These are phyloP conservation scores for Hibiscus trionum DNA, from an alignment of 345 rosid species.

Conservation along the genomic window DNA sequence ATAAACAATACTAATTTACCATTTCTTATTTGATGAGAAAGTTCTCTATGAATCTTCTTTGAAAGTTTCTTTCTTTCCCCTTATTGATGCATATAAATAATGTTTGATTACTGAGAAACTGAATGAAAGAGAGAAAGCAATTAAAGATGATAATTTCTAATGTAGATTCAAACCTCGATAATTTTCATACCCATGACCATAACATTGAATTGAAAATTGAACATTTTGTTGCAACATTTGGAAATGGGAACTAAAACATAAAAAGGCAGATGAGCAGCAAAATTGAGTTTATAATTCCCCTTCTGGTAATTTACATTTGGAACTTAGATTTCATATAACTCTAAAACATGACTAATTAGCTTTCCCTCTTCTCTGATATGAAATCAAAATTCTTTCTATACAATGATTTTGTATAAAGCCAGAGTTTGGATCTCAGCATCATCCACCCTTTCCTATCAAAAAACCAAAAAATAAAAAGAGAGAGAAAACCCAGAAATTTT, in stretches of 20 bases:
- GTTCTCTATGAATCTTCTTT: background rate
- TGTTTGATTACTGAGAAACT: background rate
- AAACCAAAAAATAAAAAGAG: background rate
- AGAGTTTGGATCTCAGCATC: background rate
- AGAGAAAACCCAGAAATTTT: background rate
- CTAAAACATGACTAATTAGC: background rate
- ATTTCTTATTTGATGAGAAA: background rate
- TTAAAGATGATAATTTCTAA: background rate
- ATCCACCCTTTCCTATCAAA: background rate
- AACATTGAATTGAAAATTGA: too few species aligned
- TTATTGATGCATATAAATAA: background rate
- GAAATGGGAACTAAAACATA: background rate
- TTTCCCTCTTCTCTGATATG: background rate
- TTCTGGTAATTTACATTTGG: slow-evolving; percentile 4
- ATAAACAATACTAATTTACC: slow-evolving; percentile 1
- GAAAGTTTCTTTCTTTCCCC: background rate
- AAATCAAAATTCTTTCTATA: slow-evolving; percentile 7
- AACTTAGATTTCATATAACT: background rate
- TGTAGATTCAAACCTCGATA: background rate
- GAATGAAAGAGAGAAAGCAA: background rate
- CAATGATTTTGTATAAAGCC: background rate
- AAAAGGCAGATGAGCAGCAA: background rate
- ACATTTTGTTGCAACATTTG: background rate
- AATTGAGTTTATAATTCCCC: slow-evolving; percentile 3
- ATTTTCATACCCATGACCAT: too few species aligned